Conservation (phyloP, 495 filamentous ascomycete genomes). For the Aspergillus cristatus region DNA sequence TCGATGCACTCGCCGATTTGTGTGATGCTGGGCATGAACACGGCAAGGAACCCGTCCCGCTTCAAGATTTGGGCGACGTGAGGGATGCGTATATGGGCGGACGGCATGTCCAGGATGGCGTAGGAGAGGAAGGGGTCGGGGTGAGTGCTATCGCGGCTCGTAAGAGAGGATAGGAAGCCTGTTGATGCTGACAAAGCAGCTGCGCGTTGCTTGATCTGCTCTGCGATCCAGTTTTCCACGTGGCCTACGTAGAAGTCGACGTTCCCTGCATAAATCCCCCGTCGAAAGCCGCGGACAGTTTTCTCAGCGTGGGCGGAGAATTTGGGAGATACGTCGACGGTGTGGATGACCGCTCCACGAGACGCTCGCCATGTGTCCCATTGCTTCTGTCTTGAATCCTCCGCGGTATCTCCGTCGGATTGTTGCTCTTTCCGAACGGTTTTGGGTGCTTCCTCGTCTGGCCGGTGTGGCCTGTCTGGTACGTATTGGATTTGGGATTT, state of each 20-base stretch:
- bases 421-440: constrained; percentile 1
- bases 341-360: constrained; percentile 61
- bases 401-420: background rate
- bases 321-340: constrained; percentile 50
- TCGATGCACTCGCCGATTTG: constrained; percentile 58
- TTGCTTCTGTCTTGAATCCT: constrained; percentile 15
- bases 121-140: constrained; percentile 53
- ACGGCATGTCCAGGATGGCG: constrained; percentile 63
- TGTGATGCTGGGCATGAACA: constrained; percentile 69
- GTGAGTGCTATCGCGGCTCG: constrained; percentile 4
- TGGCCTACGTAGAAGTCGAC: constrained; percentile 65
- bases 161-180: constrained; percentile 9
- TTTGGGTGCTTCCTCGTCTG: constrained; percentile 13
- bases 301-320: constrained; percentile 51
- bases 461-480: constrained; percentile 15
- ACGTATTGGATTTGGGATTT: constrained; percentile 30
- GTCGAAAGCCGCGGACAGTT: constrained; percentile 54
- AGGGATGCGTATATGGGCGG: constrained; percentile 46
- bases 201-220: constrained; percentile 30
- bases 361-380: constrained; percentile 38
- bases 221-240: constrained; percentile 51
- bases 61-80: constrained; percentile 48
- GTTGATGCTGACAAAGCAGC: constrained; percentile 6
- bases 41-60: constrained; percentile 50
- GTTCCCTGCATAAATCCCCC: constrained; percentile 56